Base-by-base conservation (phyloP, 2,329 filamentous ascomycete genomes). In the Fusarium marasasianum region DNA sequence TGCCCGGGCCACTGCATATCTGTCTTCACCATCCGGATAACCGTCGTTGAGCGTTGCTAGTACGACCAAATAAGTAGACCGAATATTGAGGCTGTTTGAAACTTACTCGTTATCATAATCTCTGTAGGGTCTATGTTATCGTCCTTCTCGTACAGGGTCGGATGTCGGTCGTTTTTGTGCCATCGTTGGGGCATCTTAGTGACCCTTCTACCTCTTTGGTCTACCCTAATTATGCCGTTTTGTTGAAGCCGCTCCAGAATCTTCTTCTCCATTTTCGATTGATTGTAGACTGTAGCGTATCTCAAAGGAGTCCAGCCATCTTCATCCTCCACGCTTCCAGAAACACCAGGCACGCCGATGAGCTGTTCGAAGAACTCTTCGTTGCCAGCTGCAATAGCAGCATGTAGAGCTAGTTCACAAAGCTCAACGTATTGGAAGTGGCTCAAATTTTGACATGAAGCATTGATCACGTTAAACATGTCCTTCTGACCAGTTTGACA, bases 1-100 rank as follows among this genome's bases (percentile, higher is more conserved):
- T 18, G 43, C 43, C 11, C 43, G 43, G 11, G n/a, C 43, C 0
- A 45, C 43, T 45, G 43, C 43, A 45, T 45, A 45, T 26, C n/a
- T 26, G 43, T 45, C 43, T 45, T 45, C 3, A 6, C n/a, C 43
- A 18, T 45, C 43, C 5, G 43, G 43, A 45, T 26, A 45, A 9
- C 5, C 43, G 10, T 45, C n/a, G 15, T 45, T 24, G 24, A 45
- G n/a, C 17, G 7, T 45, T 26, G n/a, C 43, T 45, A 0, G 6
- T 45, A 26, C 11, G 5, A 6, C 5, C 5, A 0, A 26, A 18
- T 45, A 1, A 45, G 11, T 6, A 26, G 3, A 18, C 2, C 0
- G 7, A 20, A 9, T 18, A 18, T 18, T 0, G 11, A 45, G 11
- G 17, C 0, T 45, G 17, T 1, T 1, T 31, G 0, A 31, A 1